Evolutionary conservation across 305 asterid species (phyloP), one percentile per base, ranked within the genome.

Genomic region (Rubia peregrina): DNA sequence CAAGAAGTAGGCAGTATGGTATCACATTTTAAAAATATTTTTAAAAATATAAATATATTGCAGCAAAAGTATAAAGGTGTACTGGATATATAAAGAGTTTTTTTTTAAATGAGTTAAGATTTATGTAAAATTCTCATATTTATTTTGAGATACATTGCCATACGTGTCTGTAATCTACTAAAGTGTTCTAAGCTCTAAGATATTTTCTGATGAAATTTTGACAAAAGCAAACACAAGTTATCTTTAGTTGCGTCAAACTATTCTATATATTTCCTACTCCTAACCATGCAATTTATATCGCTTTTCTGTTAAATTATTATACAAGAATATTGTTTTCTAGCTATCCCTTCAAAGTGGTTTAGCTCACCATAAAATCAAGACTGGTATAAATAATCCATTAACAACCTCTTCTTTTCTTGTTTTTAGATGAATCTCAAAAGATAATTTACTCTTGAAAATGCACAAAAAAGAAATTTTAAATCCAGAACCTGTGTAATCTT

Each of bases 401-500:
- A 3, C 9, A n/a, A 38, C 36, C 2, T 33, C 3, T 46, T 6
- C 0, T 42, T 1, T 42, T 42, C 2, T 19, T 4, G 19, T 11
- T 24, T 40, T 16, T 57, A 40, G 51, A 19, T 21, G 17, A 11
- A 24, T 44, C 10, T 12, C 40, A 44, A 40, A 43, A 72, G 1
- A 41, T 22, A 40, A 64, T 53, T 46, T 21, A 43, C 67, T 19
- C 1, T 42, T 8, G 30, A 61, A 42, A 41, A 22, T 14, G 10
- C 53, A 53, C 9, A 16, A 12, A 70, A 56, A 56, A 56, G 33
- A 49, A 7, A n/a, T 11, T 43, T 0, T 36, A 67, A 33, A 68
- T 8, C 19, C 30, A 46, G 74, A 78, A 94, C 99, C 99, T 94
- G 93, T 83, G 21, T 87, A 87, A 81, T 94, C 99, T 79, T 91